phyloP scores from a whole-genome alignment of 495 filamentous ascomycete genomes.

The Neurospora cerealis region DNA sequence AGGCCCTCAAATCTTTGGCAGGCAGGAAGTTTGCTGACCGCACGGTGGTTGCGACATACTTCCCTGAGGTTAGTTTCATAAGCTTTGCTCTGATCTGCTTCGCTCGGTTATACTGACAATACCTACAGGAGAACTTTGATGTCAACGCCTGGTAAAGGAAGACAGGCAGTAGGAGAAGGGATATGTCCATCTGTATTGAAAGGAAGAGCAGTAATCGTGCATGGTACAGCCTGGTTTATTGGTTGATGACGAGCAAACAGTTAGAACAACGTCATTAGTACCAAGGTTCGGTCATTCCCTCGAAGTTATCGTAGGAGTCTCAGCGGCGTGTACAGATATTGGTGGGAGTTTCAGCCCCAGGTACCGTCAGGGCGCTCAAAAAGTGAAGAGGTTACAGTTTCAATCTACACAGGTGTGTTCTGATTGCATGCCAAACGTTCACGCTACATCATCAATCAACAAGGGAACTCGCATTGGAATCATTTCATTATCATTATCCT shows the following conservation, averaged over 20 bases:
- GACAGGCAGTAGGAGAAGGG: background rate
- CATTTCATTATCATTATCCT: background rate
- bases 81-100: background rate
- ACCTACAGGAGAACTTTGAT: constrained; percentile 62
- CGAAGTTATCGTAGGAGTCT: background rate
- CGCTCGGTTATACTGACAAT: constrained; percentile 9
- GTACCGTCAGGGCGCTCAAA: background rate
- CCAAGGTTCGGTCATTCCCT: background rate
- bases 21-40: constrained; percentile 91
- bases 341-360: background rate
- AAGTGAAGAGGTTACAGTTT: background rate
- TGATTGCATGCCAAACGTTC: background rate
- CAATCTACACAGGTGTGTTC: background rate
- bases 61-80: constrained; percentile 62
- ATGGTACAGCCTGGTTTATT: background rate
- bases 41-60: constrained; percentile 93
- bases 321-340: background rate
- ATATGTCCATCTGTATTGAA: background rate
- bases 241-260: background rate
- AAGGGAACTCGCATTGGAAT: background rate
- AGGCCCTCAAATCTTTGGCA: constrained; percentile 75
- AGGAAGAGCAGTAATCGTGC: background rate
- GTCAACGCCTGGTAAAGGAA: constrained; percentile 59
- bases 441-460: background rate
- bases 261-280: background rate